Base-by-base conservation (phyloP, 164 flowering plant genomes). In the Annona squamosa region DNA sequence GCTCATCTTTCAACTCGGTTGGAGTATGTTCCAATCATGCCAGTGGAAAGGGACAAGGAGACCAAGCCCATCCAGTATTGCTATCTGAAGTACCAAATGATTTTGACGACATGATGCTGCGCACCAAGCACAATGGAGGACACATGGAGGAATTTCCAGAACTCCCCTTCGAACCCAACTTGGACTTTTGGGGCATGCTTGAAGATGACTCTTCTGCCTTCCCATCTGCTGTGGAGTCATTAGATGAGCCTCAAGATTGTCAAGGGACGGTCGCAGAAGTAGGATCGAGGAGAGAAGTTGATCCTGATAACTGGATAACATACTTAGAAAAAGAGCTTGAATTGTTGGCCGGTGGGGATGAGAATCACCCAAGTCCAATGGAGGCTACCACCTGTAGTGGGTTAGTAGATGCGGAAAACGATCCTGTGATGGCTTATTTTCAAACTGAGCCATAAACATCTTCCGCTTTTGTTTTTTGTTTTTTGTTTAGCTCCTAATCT, bases 241-340 rank as follows among this genome's bases (percentile, higher is more conserved):
- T 47, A 13, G 17, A n/a, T 61, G 74, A 45, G 9, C 12, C 1
- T 9, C 64, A 70, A n/a, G 44, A 17, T 42, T 57, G 72, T 68
- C 59, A 75, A 17, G 43, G 43, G 71, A 56, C 73, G 41, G 65
- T 1, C 7, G 9, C 17, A 68, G 74, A 67, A 13, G 75, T 63
- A 48, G 72, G 46, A 26, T 48, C 41, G 3, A 43, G 45, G 4
- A 26, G 43, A 9, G 79, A 79, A 6, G 74, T 26, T 44, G 85
- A 79, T 4, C 76, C 13, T 52, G 9, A 74, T 19, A 66, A 73
- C 64, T 86, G 90, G 90, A 19, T 87, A 18, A 72, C 45, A 16
- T 79, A 83, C 77, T 75, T 87, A 73, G 89, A 87, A 71, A 81
- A 52, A 66, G 89, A 87, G 52, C 89, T 89, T 62, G 90, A 82